Conservation (phyloP, 2,329 filamentous ascomycete genomes). For the Beauveria bassiana region DNA sequence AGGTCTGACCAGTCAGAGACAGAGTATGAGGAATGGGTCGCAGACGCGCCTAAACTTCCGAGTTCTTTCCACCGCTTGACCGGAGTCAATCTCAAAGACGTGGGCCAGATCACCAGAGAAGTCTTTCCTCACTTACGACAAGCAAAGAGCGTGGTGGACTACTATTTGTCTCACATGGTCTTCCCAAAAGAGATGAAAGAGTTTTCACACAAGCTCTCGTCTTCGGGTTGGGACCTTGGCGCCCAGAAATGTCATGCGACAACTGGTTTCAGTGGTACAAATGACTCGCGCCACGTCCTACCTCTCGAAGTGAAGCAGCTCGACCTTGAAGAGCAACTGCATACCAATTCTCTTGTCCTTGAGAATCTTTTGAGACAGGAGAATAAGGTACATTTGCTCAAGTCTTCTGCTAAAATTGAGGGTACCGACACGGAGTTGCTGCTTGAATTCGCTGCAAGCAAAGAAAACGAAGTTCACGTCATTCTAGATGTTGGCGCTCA, state of each 20-base stretch:
- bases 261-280: constrained; percentile 65
- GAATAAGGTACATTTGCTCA: constrained; percentile 32
- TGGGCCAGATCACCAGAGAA: constrained; percentile 32
- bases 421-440: constrained; percentile 28
- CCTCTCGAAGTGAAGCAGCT: constrained; percentile 40
- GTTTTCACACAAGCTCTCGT: constrained; percentile 54
- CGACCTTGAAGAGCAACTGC: constrained; percentile 34
- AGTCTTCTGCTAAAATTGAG: background rate
- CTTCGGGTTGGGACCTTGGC: constrained; percentile 61
- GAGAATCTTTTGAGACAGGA: constrained; percentile 47
- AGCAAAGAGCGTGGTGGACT: constrained; percentile 52
- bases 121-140: constrained; percentile 48
- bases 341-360: constrained; percentile 63
- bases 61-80: constrained; percentile 31
- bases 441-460: constrained; percentile 22
- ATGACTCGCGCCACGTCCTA: constrained; percentile 50
- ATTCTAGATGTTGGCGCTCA: constrained; percentile 66
- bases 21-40: constrained; percentile 45
- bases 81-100: constrained; percentile 53
- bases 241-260: constrained; percentile 38
- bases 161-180: constrained; percentile 49
- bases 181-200: constrained; percentile 57
- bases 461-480: constrained; percentile 37
- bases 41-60: constrained; percentile 25
- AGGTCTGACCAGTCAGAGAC: constrained; percentile 40